A percentile compares a stretch with the other conserved stretches of the same genome.
Evolutionary conservation across 176 grass and related monocot species (phyloP).

Genomic region (Eleusine indica): DNA sequence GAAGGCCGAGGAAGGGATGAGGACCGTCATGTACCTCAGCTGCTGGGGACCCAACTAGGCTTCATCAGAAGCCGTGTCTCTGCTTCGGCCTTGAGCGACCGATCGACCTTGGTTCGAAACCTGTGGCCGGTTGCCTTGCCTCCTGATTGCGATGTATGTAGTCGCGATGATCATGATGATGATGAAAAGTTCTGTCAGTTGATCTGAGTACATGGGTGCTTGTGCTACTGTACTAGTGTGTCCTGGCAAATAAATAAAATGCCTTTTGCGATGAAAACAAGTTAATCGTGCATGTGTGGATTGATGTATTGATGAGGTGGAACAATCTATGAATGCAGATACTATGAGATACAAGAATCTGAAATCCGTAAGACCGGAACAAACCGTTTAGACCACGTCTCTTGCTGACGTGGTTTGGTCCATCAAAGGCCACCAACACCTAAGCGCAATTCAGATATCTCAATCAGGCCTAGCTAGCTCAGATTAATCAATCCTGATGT

Average conservation of each 20-base stretch:
- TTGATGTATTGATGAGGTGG: background rate
- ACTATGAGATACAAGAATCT: background rate
- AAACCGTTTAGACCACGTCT: no score
- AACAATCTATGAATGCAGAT: background rate
- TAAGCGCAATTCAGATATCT: background rate
- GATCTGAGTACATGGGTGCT: background rate
- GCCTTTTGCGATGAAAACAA: background rate
- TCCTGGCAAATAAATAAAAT: background rate
- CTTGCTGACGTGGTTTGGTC: background rate
- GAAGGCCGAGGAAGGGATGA: constrained; percentile 58
- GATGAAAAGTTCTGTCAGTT: constrained; percentile 29
- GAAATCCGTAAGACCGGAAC: background rate
- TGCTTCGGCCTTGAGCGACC: background rate
- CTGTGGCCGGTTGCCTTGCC: background rate
- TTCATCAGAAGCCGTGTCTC: background rate
- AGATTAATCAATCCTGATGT: background rate
- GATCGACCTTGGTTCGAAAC: no score
- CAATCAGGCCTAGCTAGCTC: background rate
- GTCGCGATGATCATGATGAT: constrained; percentile 5
- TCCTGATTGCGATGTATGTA: background rate
- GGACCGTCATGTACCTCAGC: constrained; percentile 70
- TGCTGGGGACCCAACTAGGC: constrained; percentile 63
- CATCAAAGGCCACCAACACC: background rate
- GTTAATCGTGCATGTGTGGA: background rate
- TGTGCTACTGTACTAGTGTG: background rate